Base-by-base conservation (phyloP, 768 basidiomycete species). In the Kwoniella botswanensis region DNA sequence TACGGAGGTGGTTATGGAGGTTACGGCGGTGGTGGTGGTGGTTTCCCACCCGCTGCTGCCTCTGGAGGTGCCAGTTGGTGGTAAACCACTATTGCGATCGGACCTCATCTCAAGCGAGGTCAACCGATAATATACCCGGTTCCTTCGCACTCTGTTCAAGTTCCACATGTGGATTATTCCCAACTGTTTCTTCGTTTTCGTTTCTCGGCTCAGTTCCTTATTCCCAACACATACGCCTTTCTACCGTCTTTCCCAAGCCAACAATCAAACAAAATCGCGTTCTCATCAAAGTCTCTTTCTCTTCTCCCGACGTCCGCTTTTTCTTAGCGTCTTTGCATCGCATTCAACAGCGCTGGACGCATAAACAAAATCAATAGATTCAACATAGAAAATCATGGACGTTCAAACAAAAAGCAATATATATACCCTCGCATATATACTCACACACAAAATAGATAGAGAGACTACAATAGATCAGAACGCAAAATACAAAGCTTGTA, bases 1-100 rank as follows among this genome's bases (percentile, higher is more conserved):
- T 74, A 75, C 46, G 73, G 72, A 29, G 70, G 77, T n/a, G 76
- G 75, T 15, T 57, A 21, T 29, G 73, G 74, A n/a, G 62, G 67
- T 22, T 70, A 88, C 44, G 85, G 86, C 44, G 83, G 83, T 41
- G 78, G 80, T 58, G 74, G 80, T 60, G 79, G 78, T 62, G 78
- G 73, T 50, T 77, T 77, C 73, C 70, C 75, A 29, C 76, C 76
- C 64, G 66, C 79, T 62, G 63, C 78, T 43, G 74, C 74, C 52
- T 75, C 73, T 10, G 61, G 61, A 46, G 75, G 78, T 43, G 76
- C 79, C 52, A 77, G 76, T 72, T 81, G 79, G 79, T 81, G 79
- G 79, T 81, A 79, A 46, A 62, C 55, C 15, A 11, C 15, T 22
- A 17, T 21, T 26, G 13, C 15, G 13, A 50, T 50, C 46, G 46